Base-by-base conservation (phyloP, 371 early-diverging fungal species). In the Mortierella sp. region DNA sequence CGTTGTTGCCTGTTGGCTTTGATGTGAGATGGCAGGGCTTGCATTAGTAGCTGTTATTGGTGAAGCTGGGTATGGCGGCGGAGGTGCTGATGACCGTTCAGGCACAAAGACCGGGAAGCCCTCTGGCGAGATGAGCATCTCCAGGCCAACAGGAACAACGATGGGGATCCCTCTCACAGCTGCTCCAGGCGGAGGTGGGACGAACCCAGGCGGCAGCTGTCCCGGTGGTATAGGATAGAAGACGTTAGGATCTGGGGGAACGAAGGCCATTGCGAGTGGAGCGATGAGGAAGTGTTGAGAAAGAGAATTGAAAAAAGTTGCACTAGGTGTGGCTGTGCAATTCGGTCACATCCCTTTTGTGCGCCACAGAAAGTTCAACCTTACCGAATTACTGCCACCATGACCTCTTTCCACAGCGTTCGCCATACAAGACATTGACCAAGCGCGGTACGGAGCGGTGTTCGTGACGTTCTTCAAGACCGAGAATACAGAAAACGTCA, bases 41-140 rank as follows among this genome's bases (percentile, higher is more conserved):
- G 56, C 12, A 24, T 54, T 39, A 53, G 47, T n/a, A 16, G 27
- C 28, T 27, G 49, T 17, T 6, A 60, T 49, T 12, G 61, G 54
- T 13, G 67, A 44, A 19, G 71, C 17, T 7, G 50, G 28, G 47
- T 45, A 60, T 10, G 60, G 55, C 34, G 49, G 66, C 22, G 63
- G 50, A 12, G 54, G 53, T 22, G 43, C 43, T 25, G 57, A 13
- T 9, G 47, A 31, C 14, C 71, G 59, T 25, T 70, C 71, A 55
- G 71, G 71, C 14, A 74, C 68, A 64, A 74, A 74, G 50, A 74
- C 76, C 1, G 76, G 76, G 49, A 67, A 74, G 4, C 76, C 76
- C 16, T 74, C 68, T 6, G 76, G 76, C 0, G 76, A 74, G 68
- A 74, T 74, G 61, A 74, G 76, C 76, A 74, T 74, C 61, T 74